phyloP scores from a whole-genome alignment of 202 grass and related monocot species.

The Setaria italica region DNA sequence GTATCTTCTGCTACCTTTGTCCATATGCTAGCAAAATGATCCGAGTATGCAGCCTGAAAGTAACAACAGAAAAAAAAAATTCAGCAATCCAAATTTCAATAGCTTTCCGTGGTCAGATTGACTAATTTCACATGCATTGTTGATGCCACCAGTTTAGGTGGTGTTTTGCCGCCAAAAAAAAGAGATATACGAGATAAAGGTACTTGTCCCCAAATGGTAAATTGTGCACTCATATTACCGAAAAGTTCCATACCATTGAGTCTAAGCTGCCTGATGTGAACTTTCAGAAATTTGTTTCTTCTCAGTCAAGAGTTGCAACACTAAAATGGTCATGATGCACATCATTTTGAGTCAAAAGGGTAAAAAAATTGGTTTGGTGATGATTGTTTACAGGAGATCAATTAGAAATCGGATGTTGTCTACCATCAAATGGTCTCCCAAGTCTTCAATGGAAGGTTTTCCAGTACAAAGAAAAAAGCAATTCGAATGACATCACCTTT shows the following conservation, averaged over 20 bases:
- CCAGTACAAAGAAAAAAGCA: not conserved
- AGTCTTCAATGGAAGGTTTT: not conserved
- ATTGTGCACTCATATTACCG: not conserved
- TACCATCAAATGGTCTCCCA: too few species aligned
- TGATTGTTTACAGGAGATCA: not conserved
- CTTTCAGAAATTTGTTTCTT: not conserved
- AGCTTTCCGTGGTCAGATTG: not conserved
- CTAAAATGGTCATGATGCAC: too few species aligned
- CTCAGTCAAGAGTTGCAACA: not conserved
- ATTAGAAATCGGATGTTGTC: too few species aligned
- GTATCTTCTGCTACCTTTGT: conserved; percentile 83
- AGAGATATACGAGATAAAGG: not conserved
- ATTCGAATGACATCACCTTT: not conserved
- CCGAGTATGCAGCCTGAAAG: conserved; percentile 68
- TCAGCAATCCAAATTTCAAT: not conserved
- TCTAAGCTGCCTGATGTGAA: conserved; percentile 27
- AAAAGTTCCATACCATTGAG: not conserved
- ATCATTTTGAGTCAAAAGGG: not conserved
- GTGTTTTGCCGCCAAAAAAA: not conserved
- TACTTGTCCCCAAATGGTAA: not conserved
- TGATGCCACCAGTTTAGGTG: not conserved
- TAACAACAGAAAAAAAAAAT: not conserved
- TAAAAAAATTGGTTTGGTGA: not conserved
- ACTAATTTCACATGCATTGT: not conserved
- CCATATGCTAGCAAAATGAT: conserved; percentile 78